phyloP scores from a whole-genome alignment of 768 basidiomycete genomes.

The Lyophyllum decastes region DNA sequence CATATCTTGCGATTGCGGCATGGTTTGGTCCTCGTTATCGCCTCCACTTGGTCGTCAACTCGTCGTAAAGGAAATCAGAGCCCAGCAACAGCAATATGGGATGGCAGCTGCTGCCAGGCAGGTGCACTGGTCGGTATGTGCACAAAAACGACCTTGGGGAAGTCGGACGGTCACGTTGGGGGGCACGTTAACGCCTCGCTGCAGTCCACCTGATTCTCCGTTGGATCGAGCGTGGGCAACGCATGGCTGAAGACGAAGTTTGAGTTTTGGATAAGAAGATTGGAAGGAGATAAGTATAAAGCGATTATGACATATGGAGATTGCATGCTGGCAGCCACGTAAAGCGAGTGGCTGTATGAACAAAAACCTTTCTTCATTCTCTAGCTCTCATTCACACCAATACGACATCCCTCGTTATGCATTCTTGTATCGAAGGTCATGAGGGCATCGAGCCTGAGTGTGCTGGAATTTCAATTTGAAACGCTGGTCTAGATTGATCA shows the following conservation, averaged over 20 bases:
- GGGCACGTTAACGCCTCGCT: slow-evolving; percentile 1
- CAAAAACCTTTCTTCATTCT: not conserved
- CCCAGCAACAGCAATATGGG: not conserved
- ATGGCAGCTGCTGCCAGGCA: not conserved
- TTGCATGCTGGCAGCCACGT: not conserved
- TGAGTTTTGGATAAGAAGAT: not conserved
- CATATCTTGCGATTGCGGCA: not conserved
- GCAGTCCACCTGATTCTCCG: not conserved
- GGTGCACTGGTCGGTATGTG: not conserved
- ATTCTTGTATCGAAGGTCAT: too few species aligned
- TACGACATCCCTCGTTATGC: too few species aligned
- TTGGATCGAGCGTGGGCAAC: not conserved
- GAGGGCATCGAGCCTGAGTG: too few species aligned
- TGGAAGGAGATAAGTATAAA: too few species aligned
- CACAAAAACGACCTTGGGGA: not conserved
- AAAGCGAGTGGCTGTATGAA: not conserved
- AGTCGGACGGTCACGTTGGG: slow-evolving; percentile 6
- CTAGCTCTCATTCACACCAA: too few species aligned
- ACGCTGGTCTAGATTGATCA: too few species aligned
- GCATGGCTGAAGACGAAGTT: not conserved
- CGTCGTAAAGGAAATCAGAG: not conserved
- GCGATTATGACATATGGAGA: not conserved
- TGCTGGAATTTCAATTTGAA: too few species aligned
- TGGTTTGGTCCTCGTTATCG: not conserved
- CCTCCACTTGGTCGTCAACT: not conserved